Evolutionary conservation across 257 asterid species (phyloP).

Genomic region (Penstemon newberryi): DNA sequence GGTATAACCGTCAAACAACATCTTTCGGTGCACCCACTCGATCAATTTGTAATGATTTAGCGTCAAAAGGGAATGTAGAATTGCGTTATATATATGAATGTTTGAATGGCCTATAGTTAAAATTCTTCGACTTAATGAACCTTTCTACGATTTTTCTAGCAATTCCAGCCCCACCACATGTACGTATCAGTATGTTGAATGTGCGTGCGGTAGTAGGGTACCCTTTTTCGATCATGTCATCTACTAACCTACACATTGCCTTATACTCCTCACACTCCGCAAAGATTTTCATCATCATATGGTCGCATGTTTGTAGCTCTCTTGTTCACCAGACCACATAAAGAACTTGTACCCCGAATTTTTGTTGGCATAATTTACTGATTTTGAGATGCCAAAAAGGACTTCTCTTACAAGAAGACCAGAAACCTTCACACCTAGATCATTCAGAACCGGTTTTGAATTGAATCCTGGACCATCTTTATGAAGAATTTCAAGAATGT

Average conservation of each 20-base stretch:
- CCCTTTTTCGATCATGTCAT: constrained; percentile 84
- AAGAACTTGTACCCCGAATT: constrained; percentile 79
- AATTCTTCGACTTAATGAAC: constrained; percentile 79
- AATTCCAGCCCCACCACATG: constrained; percentile 88
- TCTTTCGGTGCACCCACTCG: constrained; percentile 90
- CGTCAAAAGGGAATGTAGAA: constrained; percentile 66
- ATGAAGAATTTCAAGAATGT: constrained; percentile 68
- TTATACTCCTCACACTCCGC: constrained; percentile 76
- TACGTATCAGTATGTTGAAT: constrained; percentile 78
- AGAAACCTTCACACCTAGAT: constrained; percentile 58
- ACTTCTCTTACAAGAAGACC: constrained; percentile 91
- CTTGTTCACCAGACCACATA: constrained; percentile 83
- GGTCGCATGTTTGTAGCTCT: constrained; percentile 70
- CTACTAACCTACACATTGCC: constrained; percentile 90
- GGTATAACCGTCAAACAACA: constrained; percentile 72
- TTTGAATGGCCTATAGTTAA: constrained; percentile 78
- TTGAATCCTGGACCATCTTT: constrained; percentile 82
- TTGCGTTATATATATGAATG: constrained; percentile 81
- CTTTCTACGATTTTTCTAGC: constrained; percentile 85
- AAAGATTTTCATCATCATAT: constrained; percentile 76
- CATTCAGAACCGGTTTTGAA: constrained; percentile 52
- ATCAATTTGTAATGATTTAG: constrained; percentile 69
- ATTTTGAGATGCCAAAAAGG: constrained; percentile 65
- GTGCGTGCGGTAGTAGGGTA: constrained; percentile 87
- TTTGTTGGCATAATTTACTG: constrained; percentile 48